Evolutionary conservation across 768 basidiomycete genomes (phyloP), one percentile per base, ranked within the genome.

Genomic region (Trametes cinnabarina): DNA sequence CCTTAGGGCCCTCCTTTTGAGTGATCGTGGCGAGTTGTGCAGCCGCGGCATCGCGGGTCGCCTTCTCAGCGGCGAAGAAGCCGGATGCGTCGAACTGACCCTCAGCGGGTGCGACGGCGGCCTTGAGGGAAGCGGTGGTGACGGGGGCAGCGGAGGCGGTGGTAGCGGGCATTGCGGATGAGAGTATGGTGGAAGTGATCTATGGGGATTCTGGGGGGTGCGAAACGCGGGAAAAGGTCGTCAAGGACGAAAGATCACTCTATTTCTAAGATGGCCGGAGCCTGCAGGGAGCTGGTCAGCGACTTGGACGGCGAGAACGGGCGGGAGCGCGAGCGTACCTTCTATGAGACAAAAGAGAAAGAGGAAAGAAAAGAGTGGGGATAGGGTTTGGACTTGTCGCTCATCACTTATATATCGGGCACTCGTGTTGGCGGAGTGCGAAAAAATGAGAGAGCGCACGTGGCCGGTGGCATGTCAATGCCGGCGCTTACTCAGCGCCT

Each of bases 1-100:
- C 86, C 60, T 84, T 75, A 63, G 90, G 88, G 70, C 94, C 93
- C 56, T 90, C 83, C 77, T 92, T 92, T 85, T 92, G 84, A 64
- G 83, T 85, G 71, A 83, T 76, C 58, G 86, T 82, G 63, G 84
- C 88, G 64, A 98, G 79, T 35, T 81, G 74, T 66, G 82, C 76
- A 59, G 84, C 87, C 35, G 92, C 85, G 56, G 86, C 75, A 44
- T 84, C 83, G 69, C 93, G 90, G 54, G 83, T 77, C 63, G 86
- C 81, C 78, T 94, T 94, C 79, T 96, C 94, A 64, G 89, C 79
- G 64, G 82, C 84, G 69, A 96, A 92, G 64, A 96, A 87, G 60
- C 86, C 72, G 53, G 89, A 72, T 61, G 89, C 72, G 74, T 94
- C 88, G 63, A 92, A 76, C 67, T 85, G 80, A 67, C 80, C 83